Evolutionary conservation across 2,329 filamentous ascomycete genomes (phyloP), one percentile per base, ranked within the genome.

Genomic region (Amylocarpus encephaloides): DNA sequence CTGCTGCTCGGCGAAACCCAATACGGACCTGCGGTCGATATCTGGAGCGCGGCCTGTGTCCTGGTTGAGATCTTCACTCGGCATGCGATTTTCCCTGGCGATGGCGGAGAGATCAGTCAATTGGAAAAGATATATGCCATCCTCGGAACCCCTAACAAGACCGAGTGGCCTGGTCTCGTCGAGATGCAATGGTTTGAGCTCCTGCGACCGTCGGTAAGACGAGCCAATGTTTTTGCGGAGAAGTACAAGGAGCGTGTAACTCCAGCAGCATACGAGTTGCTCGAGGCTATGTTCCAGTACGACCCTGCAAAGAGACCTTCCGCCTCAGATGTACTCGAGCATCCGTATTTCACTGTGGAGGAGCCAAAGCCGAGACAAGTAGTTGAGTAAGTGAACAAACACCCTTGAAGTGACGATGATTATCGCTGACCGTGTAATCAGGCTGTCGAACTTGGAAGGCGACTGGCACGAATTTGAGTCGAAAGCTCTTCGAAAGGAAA

Each of bases 391-490:
- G 85, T 80, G 47, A 40, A 39, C 30, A 48, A 40, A 39, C 30
- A 19, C 34, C 43, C 11, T 32, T 40, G 39, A 48, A 32, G n/a
- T n/a, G 32, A 34, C 53, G 63, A 73, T 64, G 46, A 22, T 10
- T 18, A 39, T 16, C 41, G 19, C 30, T 44, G 19, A 44, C 16
- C 16, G 15, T 18, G 16, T 18, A 15, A 48, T 32, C 34, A 51
- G 86, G 63, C 78, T 98, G 44, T 82, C 85, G 52, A 74, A 83
- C 43, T 77, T 98, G 29, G 82, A 93, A 61, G 93, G 93, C 18
- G 93, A 98, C 62, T 98, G 93, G 93, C 93, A 98, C 66, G 93
- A 98, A 66, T 95, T 97, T 63, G 93, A 98, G 71, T 95, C 89
- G 49, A 98, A 98, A 71, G 91, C 90, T 13, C 75, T 95, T 22